Base-by-base conservation (phyloP, 106 monocot genomes). In the Dioscorea dumetorum region DNA sequence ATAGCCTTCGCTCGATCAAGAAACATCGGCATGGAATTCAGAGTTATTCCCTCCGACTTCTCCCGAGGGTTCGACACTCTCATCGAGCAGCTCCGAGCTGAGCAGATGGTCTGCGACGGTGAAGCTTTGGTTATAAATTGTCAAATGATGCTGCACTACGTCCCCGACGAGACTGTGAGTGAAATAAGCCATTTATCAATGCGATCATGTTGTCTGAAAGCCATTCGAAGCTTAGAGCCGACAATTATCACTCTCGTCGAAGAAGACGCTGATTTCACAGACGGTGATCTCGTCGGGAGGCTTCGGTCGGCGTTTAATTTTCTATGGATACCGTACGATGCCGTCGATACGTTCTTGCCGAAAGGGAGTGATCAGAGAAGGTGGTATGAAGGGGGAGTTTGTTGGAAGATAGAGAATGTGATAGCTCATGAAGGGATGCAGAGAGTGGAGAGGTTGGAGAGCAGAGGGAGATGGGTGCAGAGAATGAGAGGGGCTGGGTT, bases 291-390 rank as follows among this genome's bases (percentile, higher is more conserved):
- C 18, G 79, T 87, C 20, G 74, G 68, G 2, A 48, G 97, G 68
- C 76, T 99, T 61, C 50, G 90, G 48, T 64, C 93, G 24, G 93
- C 92, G 13, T 99, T 99, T 78, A 93, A 90, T 41, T 99, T 87
- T 66, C 75, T 99, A 4, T 99, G 97, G 97, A 93, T 99, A 72
- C 97, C 87, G 11, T 99, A 81, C 28, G 97, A 99, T 48, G 87
- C 83, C 6, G 84, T 87, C 51, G 90, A 99, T 16, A 79, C 87
- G 35, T 79, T 87, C 32, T 60, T 99, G 35, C 78, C 89, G 0
- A 72, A 51, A 60, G 92, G 78, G 59, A 90, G 90, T 58, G 90
- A 99, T 72, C 82, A 77, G 76, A 61, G 90, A 76, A 54, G 67
- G 70, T 87, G 88, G 84, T 93, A 90, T 67, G 97, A 99, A 68